A percentile compares a stretch with the other conserved stretches of the same genome.
Conservation (phyloP, 148 eudicot genomes). For the Arctostaphylos glauca region DNA sequence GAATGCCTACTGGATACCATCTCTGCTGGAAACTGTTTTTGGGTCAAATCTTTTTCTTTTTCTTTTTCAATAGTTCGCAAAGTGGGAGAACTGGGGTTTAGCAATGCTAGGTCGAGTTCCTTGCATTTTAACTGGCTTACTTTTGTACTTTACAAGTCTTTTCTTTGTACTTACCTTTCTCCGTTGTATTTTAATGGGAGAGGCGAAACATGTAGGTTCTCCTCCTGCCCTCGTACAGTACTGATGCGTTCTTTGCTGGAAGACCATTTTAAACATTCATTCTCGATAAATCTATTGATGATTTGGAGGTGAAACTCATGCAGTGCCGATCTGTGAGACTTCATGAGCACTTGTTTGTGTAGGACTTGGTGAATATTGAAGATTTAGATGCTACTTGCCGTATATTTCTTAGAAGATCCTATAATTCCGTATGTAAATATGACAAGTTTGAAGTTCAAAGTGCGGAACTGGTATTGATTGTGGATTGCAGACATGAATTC, state of each 20-base stretch:
- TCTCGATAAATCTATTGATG: neutral
- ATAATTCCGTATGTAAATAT: too few species aligned
- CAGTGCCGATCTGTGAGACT: neutral
- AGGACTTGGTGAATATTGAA: neutral
- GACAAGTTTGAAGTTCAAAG: neutral
- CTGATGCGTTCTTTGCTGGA: neutral
- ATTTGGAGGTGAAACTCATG: neutral
- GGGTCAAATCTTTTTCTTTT: neutral
- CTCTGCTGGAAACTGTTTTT: neutral
- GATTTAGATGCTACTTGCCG: too few species aligned
- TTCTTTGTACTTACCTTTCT: neutral
- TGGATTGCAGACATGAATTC: neutral
- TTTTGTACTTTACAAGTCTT: neutral
- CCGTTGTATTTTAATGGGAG: neutral
- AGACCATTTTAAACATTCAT: neutral
- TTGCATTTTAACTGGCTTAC: neutral
- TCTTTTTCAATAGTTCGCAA: neutral
- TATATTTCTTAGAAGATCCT: too few species aligned
- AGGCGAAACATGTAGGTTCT: neutral
- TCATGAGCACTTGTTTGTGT: neutral
- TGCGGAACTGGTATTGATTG: neutral
- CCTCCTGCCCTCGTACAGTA: neutral
- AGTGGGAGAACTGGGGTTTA: neutral
- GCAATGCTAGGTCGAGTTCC: neutral
- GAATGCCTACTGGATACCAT: slow-evolving; percentile 6